Base-by-base conservation (phyloP, 2,329 filamentous ascomycete genomes). In the Byssothecium circinans region DNA sequence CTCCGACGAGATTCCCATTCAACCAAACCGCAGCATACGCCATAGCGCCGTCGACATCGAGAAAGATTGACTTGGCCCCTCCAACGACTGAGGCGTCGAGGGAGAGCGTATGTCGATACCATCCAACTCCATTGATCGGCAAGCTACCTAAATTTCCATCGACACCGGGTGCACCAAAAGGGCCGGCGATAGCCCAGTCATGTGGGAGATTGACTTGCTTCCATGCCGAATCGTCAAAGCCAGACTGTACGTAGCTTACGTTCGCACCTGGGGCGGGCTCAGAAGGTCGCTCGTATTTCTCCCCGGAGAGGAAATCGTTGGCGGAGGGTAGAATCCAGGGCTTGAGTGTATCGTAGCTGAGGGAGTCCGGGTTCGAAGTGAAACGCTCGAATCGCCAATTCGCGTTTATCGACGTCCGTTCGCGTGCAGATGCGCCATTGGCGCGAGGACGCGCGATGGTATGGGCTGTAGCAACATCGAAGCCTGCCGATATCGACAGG, bases 31-130 rank as follows among this genome's bases (percentile, higher is more conserved):
- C 72, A 1, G 77, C 68, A 49, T 79, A 79, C 0, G 77, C 75
- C 76, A 78, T 79, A 39, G 77, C 78, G 2, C 78, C 78, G 46
- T 80, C 78, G 17, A 80, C 55, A 18, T 80, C 77, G 4, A 80
- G 60, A 42, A 70, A 80, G 11, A 78, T 56, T 0, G 65, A 59
- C 43, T 74, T 76, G 8, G 63, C 67, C 15, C 54, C 43, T 11
- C 29, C 69, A 2, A 56, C 58, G 0, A 59, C 43, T 0, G 43
- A 40, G 4, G 53, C n/a, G 10, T 55, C 30, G 2, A 75, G 45
- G 0, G 59, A 54, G 1, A 81, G 8, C 2, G 60, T 74, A 22
- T 71, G 68, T 3, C 78, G 75, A 53, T 81, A 81, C 79, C 78
- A 81, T 2, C 75, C 78, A 2, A 82, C 72, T 2, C 79, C 79